These are phyloP conservation scores for Murraya paniculata DNA, from an alignment of 345 rosid species.

Conservation along the genomic window DNA sequence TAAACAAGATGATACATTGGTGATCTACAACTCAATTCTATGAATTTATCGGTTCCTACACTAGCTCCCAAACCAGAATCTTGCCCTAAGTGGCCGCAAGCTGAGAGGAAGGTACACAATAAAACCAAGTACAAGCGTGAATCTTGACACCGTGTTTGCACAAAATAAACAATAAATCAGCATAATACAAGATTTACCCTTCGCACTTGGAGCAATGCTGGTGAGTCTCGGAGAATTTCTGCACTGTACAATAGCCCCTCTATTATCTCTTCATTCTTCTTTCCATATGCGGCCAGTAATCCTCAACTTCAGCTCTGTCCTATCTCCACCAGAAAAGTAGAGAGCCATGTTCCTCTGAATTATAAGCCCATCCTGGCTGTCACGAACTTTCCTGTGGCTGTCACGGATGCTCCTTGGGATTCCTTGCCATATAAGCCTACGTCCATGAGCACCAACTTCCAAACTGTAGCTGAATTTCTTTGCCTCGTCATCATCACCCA, in stretches of 20 bases:
- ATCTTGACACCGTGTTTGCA: neutral
- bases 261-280: slow-evolving; percentile 48
- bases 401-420: slow-evolving; percentile 84
- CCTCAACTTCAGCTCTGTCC: slow-evolving; percentile 78
- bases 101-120: neutral
- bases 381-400: slow-evolving; percentile 84
- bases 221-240: neutral
- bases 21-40: neutral
- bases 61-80: neutral
- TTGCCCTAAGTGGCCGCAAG: neutral
- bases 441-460: slow-evolving; percentile 78
- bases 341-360: slow-evolving; percentile 82
- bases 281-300: slow-evolving; percentile 88
- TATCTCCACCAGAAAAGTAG: slow-evolving; percentile 78
- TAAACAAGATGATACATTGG: neutral
- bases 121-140: neutral
- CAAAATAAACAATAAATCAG: neutral
- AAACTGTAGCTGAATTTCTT: slow-evolving; percentile 76
- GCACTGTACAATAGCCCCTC: slow-evolving; percentile 24
- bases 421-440: slow-evolving; percentile 82
- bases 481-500: slow-evolving; percentile 92
- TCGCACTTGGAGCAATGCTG: slow-evolving; percentile 1
- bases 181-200: slow-evolving; percentile 19
- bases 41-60: slow-evolving; percentile 6
- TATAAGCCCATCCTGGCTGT: slow-evolving; percentile 81